Evolutionary conservation across 2,329 filamentous ascomycete species (phyloP).

Genomic region (Teratosphaeria destructans): DNA sequence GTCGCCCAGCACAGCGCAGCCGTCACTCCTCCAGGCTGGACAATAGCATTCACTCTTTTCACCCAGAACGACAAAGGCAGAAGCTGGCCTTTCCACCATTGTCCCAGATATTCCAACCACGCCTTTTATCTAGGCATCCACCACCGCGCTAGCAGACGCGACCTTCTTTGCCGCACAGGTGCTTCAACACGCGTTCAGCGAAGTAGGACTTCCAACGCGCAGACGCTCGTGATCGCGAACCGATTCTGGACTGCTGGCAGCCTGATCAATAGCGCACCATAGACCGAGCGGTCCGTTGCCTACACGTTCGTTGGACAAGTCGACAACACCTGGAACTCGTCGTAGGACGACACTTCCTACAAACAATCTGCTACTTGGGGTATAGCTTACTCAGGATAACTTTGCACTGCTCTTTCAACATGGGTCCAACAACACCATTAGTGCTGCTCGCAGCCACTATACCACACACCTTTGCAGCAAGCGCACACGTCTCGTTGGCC

Average conservation of each 20-base stretch:
- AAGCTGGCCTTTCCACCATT: not conserved
- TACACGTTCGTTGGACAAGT: not conserved
- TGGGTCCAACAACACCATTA: not conserved
- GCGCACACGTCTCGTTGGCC: not conserved
- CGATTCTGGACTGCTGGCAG: not conserved
- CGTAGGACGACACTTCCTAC: not conserved
- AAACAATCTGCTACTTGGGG: not conserved
- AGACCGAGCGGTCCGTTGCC: not conserved
- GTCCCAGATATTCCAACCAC: not conserved
- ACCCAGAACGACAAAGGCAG: not conserved
- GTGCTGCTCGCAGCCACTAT: conserved; percentile 8
- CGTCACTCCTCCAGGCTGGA: not conserved
- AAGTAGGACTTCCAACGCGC: not conserved
- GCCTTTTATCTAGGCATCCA: not conserved
- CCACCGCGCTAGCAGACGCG: not conserved
- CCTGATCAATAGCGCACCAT: not conserved
- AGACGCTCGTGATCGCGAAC: not conserved
- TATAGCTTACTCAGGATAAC: not conserved
- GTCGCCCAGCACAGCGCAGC: not conserved
- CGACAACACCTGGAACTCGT: not conserved
- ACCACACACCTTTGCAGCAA: conserved; percentile 2
- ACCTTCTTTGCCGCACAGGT: not conserved
- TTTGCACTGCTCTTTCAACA: not conserved
- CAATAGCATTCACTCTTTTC: not conserved
- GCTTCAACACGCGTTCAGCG: not conserved